A percentile compares a stretch with the other conserved stretches of the same genome.
These are phyloP conservation scores for Entoloma clypeatum DNA, from an alignment of 1,284 basidiomycete species.

Conservation along the genomic window DNA sequence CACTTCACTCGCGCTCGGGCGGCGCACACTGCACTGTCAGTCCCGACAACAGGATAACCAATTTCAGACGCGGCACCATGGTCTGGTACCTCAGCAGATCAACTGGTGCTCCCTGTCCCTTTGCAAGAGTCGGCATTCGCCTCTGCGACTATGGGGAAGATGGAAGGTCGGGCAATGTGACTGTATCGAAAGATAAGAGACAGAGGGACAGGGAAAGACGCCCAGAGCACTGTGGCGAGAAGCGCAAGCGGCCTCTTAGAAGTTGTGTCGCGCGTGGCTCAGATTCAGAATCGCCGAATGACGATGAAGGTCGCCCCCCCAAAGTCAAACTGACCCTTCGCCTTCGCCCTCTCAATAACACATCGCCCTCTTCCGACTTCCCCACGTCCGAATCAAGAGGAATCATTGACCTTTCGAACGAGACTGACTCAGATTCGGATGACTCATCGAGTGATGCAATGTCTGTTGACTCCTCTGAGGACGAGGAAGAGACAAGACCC, in stretches of 20 bases:
- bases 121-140: conserved; percentile 63
- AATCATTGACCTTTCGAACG: conserved; percentile 42
- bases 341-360: conserved; percentile 45
- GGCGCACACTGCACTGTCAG: conserved; percentile 52
- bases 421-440: conserved; percentile 28
- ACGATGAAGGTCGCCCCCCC: conserved; percentile 45
- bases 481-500: conserved; percentile 13
- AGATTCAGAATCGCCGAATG: conserved; percentile 41
- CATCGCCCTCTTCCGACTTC: conserved; percentile 25
- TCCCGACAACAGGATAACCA: conserved; percentile 54
- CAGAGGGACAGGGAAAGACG: conserved; percentile 33
- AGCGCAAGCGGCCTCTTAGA: conserved; percentile 60
- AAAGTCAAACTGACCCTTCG: conserved; percentile 67
- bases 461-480: conserved; percentile 19
- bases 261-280: conserved; percentile 35
- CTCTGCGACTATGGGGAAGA: conserved; percentile 61
- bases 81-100: conserved; percentile 76
- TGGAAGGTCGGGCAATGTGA: conserved; percentile 34
- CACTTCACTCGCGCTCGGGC: conserved; percentile 63
- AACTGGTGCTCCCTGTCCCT: conserved; percentile 70
- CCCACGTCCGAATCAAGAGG: conserved; percentile 26
- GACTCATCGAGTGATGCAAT: conserved; percentile 30
- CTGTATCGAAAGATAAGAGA: conserved; percentile 33
- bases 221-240: conserved; percentile 52
- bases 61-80: conserved; percentile 71